Evolutionary conservation across 352 stramenopile genomes (phyloP), one percentile per base, ranked within the genome.

Genomic region (Phytophthora aleatoria): DNA sequence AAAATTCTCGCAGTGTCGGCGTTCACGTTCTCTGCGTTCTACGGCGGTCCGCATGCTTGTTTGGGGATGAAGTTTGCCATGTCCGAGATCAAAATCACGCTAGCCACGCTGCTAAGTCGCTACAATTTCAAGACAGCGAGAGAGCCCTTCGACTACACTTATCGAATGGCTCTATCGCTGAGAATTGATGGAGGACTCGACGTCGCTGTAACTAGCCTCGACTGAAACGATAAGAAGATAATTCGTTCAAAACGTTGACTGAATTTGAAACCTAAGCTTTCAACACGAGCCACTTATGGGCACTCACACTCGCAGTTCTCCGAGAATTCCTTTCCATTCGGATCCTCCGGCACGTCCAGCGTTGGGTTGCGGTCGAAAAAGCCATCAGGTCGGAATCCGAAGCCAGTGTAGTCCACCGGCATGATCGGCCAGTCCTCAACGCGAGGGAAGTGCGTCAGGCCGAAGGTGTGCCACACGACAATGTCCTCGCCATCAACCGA

Each of bases 401-500:
- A 93, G 30, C 74, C 74, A 13, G 82, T 79, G 31, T 76, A 80
- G 69, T 94, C 85, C 38, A 85, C 83, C 6, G 79, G 81, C 85
- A 95, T 93, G 26, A 94, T 72, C 26, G 85, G 85, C 71, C 81
- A 89, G 69, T 90, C 83, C 71, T 94, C 86, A 0, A 76, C 68
- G 11, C 81, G 74, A 33, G 85, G 81, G 38, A 92, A 81, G 67
- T 94, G 82, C 24, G 74, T 81, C 3, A 92, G 70, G 1, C 81
- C 85, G 57, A 94, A 94, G 35, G 77, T 79, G 65, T 91, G 81
- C 83, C 85, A 94, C 10, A 92, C 51, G 24, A 94, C 80, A 51
- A 94, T 71, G 56, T 91, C 80, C 51, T 90, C 75, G 30, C 76
- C 81, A 43, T 86, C 65, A 1, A 93, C 61, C 12, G 64, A 69